Base-by-base conservation (phyloP, 73 alveolate genomes). In the Halteria grandinella region DNA sequence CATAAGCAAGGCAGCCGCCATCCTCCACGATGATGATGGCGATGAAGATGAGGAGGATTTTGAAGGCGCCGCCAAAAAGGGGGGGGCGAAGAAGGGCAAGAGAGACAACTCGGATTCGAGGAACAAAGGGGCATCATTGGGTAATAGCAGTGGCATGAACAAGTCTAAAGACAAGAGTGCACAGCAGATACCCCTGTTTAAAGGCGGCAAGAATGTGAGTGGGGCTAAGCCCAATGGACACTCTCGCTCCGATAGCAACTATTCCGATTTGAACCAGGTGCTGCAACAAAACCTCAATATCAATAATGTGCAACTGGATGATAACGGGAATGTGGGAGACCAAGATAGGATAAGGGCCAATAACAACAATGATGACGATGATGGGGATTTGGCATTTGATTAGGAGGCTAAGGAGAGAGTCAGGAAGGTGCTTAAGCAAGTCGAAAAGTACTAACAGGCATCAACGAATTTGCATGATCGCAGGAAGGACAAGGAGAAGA, bases 401-500 rank as follows among this genome's bases (percentile, higher is more conserved):
- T 47, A 60, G 34, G 83, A 70, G 6, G 74, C 58, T 12, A 34
- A 53, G 63, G 49, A 25, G 52, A 73, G 62, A 53, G 32, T 37
- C 17, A 40, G 27, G 31, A 54, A 69, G 14, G 37, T 80, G 17
- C 15, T 21, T 31, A 47, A 57, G 5, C 40, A 41, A n/a, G 62
- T 82, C 28, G 44, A 71, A 17, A 1, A 43, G 8, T 82, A 82
- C 64, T 82, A 24, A 28, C 17, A 55, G 10, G 18, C 70, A 48
- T 14, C 58, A n/a, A 28, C 8, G 5, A 51, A 54, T 12, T 63
- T 82, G 0, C 39, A 54, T 18, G 15, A 57, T 6, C 29, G 75
- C 74, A 83, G 74, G 73, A 12, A 24, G 15, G 54, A 58, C 41
- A 83, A 83, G 48, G 92, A 83, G 51, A 57, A 57, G 15, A 51